Percentiles rank a stretch among this genome's conserved stretches.
Conservation (phyloP, 2,329 filamentous ascomycete genomes). For the Zymoseptoria passerinii region DNA sequence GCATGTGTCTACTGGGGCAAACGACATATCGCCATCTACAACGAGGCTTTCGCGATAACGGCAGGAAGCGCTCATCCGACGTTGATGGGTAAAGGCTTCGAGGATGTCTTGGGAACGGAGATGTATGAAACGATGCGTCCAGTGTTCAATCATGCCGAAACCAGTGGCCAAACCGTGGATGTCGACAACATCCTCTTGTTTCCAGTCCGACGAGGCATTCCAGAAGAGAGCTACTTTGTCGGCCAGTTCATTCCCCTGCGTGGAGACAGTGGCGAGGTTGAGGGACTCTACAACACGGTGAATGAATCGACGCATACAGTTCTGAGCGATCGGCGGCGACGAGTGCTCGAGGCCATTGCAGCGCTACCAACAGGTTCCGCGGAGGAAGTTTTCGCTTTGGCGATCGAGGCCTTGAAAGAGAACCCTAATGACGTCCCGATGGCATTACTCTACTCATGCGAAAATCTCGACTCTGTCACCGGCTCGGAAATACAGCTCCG, state of each 20-base stretch:
- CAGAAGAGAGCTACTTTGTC: slow-evolving; percentile 19
- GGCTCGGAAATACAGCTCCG: slow-evolving; percentile 1
- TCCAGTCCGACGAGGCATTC: slow-evolving; percentile 9
- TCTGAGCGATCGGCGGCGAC: slow-evolving; percentile 11
- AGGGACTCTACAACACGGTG: slow-evolving; percentile 19
- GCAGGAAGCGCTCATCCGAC: slow-evolving; percentile 22
- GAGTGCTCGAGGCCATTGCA: slow-evolving; percentile 9
- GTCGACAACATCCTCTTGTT: slow-evolving; percentile 13
- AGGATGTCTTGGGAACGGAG: slow-evolving; percentile 7
- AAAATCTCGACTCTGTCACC: slow-evolving; percentile 4
- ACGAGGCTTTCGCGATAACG: slow-evolving; percentile 29
- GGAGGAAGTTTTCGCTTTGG: slow-evolving; percentile 1
- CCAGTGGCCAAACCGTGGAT: slow-evolving; percentile 13
- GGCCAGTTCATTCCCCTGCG: slow-evolving; percentile 17
- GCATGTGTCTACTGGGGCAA: slow-evolving; percentile 23
- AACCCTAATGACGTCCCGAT: slow-evolving; percentile 14
- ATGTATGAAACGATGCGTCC: slow-evolving; percentile 1
- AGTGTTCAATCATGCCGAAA: slow-evolving; percentile 6
- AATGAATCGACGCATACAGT: slow-evolving; percentile 14
- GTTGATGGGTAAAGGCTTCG: slow-evolving; percentile 11
- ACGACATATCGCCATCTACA: slow-evolving; percentile 31
- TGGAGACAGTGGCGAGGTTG: slow-evolving; percentile 13
- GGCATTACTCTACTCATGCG: slow-evolving; percentile 13
- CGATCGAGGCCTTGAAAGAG: slow-evolving; percentile 8
- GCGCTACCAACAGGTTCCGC: slow-evolving; percentile 2